Conservation (phyloP, 805 yeast genomes). For the Saturnispora ahearnii region DNA sequence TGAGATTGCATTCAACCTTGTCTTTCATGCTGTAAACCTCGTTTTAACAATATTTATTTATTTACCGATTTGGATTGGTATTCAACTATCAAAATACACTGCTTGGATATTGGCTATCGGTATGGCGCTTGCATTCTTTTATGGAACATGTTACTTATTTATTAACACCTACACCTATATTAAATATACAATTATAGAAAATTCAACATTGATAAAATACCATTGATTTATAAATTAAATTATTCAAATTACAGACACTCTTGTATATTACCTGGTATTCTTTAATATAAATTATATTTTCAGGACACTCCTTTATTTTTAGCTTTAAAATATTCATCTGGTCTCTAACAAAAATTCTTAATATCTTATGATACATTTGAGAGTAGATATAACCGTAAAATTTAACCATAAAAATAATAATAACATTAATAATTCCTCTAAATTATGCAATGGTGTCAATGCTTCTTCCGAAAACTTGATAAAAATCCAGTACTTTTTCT, state of each 20-base stretch:
- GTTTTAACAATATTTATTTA: slow-evolving; percentile 9
- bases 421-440: neutral
- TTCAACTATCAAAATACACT: neutral
- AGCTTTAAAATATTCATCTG: no score
- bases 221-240: neutral
- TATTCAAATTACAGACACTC: neutral
- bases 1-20: neutral
- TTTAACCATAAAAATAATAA: neutral
- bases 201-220: neutral
- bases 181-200: neutral
- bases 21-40: slow-evolving; percentile 8
- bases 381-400: neutral
- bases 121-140: neutral
- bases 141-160: neutral
- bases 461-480: slow-evolving; percentile 1
- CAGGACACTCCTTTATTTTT: no score
- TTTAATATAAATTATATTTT: no score
- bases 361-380: no score
- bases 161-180: neutral
- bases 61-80: slow-evolving; percentile 10
- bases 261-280: neutral
- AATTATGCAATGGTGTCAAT: neutral
- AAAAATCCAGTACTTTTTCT: slow-evolving; percentile 7
- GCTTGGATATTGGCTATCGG: neutral
- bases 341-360: no score